Evolutionary conservation across 2,329 filamentous ascomycete species (phyloP), one percentile per base, ranked within the genome.

Genomic region (Hortaea werneckii): DNA sequence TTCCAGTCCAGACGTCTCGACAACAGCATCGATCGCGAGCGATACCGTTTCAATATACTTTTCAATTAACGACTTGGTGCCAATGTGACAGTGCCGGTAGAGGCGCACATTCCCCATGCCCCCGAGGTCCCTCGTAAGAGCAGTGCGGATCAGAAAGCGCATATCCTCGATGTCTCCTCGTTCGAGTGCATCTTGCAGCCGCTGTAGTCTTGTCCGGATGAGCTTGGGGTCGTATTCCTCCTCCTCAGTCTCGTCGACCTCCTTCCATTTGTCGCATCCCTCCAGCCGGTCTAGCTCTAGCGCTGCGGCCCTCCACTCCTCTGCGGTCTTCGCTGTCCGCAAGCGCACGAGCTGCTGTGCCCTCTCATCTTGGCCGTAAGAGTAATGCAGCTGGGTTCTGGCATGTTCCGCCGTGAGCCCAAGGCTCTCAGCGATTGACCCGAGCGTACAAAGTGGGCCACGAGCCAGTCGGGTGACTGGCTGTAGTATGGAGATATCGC

Each of bases 21-120:
- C 76, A 46, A 95, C 66, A 0, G 80, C 75, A 5, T 81, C 73
- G 49, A 96, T 82, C 0, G 87, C 87, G 47, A 80, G 75, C 29
- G 88, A 68, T 1, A 86, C 82, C 1, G 86, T 87, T 42, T 84
- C 78, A 50, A 94, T 89, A 58, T 95, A 95, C 30, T 78, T 75
- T 66, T 95, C 89, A 50, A 95, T 90, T 52, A 95, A 67, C 48
- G 77, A 74, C 67, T 95, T 95, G 6, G 89, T 95, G 5, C 89
- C 90, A 10, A 87, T 77, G 59, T 92, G 82, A 0, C 85, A 85
- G 61, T 92, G 85, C 45, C 82, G 82, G 67, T 95, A 95, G 1
- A 95, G 73, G 43, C 81, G 77, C 37, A 83, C 75, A 58, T 88
- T 85, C 50, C 85, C 87, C 83, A 95, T 94, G 43, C 84, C 85